These are phyloP conservation scores for Cystofilobasidium capitatum DNA, from an alignment of 768 basidiomycete species.

Conservation along the genomic window DNA sequence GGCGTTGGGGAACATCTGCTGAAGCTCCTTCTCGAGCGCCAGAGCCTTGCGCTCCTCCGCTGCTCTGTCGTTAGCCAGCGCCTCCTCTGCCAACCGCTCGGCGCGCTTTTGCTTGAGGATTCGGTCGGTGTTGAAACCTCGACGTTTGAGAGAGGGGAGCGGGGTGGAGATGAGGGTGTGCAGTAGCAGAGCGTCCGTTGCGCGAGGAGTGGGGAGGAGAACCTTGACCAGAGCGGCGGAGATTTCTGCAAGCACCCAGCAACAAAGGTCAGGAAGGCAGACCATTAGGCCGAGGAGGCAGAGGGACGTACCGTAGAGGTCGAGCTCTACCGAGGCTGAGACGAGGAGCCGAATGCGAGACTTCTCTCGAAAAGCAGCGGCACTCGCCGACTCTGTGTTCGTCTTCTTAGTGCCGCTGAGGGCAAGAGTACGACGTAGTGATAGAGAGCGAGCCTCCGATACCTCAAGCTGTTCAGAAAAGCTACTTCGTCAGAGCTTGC, in stretches of 20 bases:
- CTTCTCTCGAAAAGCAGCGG: constrained; percentile 25
- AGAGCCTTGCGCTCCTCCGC: constrained; percentile 50
- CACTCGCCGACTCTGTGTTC: constrained; percentile 26
- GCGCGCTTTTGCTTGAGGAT: constrained; percentile 76
- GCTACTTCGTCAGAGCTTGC: not conserved
- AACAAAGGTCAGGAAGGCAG: not conserved
- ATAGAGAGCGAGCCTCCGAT: constrained; percentile 32
- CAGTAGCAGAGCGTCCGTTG: constrained; percentile 78
- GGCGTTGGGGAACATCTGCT: constrained; percentile 45
- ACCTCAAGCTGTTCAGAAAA: constrained; percentile 35
- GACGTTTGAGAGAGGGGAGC: constrained; percentile 10
- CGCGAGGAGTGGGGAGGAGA: constrained; percentile 65
- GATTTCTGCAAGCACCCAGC: constrained; percentile 48
- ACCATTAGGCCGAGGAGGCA: constrained; percentile 9
- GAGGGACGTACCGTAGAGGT: constrained; percentile 79
- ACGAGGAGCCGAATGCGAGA: constrained; percentile 54
- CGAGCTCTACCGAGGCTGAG: constrained; percentile 61
- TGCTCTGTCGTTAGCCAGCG: constrained; percentile 44
- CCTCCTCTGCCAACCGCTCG: constrained; percentile 41
- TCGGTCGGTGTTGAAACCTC: constrained; percentile 47
- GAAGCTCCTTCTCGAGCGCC: constrained; percentile 60
- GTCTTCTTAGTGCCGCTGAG: constrained; percentile 17
- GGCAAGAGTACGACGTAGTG: constrained; percentile 42
- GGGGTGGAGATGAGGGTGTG: constrained; percentile 87
- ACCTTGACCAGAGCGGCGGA: constrained; percentile 71